Evolutionary conservation across 805 yeast genomes (phyloP), one percentile per base, ranked within the genome.

Genomic region (baker's yeast (Saccharomyces cerevisiae)): DNA sequence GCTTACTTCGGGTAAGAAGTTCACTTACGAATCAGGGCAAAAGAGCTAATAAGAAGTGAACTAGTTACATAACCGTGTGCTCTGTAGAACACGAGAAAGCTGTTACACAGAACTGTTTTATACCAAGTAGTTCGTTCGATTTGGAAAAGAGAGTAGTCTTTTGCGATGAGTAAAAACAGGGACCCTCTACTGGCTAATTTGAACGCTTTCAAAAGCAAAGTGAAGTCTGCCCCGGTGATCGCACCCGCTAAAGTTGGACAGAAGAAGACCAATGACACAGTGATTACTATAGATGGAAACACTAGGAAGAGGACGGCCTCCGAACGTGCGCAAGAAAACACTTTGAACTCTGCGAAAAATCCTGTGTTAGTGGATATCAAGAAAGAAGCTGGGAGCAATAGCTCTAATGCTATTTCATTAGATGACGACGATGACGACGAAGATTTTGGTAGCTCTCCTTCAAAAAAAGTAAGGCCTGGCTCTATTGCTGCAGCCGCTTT

Each of bases 181-280:
- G 73, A 72, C 47, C 72, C 81, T 4, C 64, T 80, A 41, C 69
- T 79, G 55, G 83, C 79, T 56, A 82, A 84, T 70, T 72, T 84
- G 53, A 82, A 80, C 66, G 85, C 87, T 54, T 84, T 84, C 74
- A 80, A 78, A 64, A 81, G 75, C 64, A 78, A 80, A 55, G 79
- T 83, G 58, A 80, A 82, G 62, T 71, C 79, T 2, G 82, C 85
- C 3, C 81, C 86, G 0, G 78, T 78, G 17, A 70, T 80, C 5
- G 43, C 43, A n/a, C 76, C 78, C 1, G 59, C 69, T 4, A 70
- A 70, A 41, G 66, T 68, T 49, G 66, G 21, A 17, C 73, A 56
- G 59, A 65, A 6, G 57, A 55, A 8, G 56, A 57, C 43, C 9
- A 17, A 26, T 21, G 41, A 48, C 24, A 49, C 24, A 24, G n/a